Conservation (phyloP, 2,329 filamentous ascomycete genomes). For the Berkeleyomyces rouxiae region DNA sequence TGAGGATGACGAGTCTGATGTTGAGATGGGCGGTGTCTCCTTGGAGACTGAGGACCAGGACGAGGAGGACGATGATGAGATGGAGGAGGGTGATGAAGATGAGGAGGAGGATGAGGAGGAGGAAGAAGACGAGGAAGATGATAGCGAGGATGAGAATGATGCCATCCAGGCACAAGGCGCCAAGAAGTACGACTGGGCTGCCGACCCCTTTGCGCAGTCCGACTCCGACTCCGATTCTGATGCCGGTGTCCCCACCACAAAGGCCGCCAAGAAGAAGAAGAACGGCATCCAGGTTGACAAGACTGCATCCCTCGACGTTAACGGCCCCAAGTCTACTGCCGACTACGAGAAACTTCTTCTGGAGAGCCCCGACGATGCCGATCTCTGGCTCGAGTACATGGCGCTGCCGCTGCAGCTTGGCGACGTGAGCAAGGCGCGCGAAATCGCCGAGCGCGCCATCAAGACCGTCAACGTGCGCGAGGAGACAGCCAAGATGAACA, state of each 20-base stretch:
- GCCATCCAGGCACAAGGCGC: constrained; percentile 30
- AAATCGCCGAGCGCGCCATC: constrained; percentile 79
- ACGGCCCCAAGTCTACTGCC: constrained; percentile 74
- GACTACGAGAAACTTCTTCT: constrained; percentile 91
- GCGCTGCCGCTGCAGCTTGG: constrained; percentile 91
- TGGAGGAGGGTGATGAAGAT: constrained; percentile 25
- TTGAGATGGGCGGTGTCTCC: constrained; percentile 31
- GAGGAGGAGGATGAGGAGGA: constrained; percentile 22
- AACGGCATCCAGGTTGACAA: constrained; percentile 68
- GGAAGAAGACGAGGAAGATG: constrained; percentile 28
- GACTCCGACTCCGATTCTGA: constrained; percentile 32
- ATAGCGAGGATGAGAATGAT: constrained; percentile 22
- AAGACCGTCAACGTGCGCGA: constrained; percentile 83
- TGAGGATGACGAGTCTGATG: constrained; percentile 37
- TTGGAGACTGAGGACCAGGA: constrained; percentile 19
- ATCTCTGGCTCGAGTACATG: constrained; percentile 95
- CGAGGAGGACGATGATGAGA: constrained; percentile 26
- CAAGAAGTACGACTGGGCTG: constrained; percentile 82
- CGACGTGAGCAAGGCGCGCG: constrained; percentile 73
- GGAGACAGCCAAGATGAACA: constrained; percentile 81
- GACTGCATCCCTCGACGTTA: constrained; percentile 77
- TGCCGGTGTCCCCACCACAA: constrained; percentile 44
- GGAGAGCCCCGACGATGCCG: constrained; percentile 81
- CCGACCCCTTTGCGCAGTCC: constrained; percentile 46
- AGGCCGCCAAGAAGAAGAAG: constrained; percentile 40